Conservation (phyloP, 768 basidiomycete species). For the Mycena olivaceomarginata region DNA sequence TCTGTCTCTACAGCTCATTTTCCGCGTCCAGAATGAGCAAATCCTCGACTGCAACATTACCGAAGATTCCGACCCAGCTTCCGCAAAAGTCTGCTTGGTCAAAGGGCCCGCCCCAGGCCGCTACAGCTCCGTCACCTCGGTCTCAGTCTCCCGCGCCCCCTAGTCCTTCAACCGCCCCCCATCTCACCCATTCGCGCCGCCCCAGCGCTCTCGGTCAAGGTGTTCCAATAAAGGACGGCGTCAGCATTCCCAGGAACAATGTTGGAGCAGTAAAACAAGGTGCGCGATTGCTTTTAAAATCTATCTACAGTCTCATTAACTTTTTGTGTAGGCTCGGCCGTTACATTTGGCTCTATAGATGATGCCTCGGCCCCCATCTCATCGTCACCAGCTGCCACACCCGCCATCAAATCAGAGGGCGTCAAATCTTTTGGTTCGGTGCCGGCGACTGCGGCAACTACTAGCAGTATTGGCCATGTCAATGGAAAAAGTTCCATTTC, state of each 20-base stretch:
- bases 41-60: conserved; percentile 83
- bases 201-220: conserved; percentile 84
- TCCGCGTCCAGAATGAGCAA: conserved; percentile 90
- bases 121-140: conserved; percentile 78
- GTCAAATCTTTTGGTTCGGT: conserved; percentile 92
- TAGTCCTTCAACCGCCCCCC: conserved; percentile 53
- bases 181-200: conserved; percentile 83
- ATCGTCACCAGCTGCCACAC: conserved; percentile 85
- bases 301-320: conserved; percentile 34
- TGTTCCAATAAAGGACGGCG: conserved; percentile 87
- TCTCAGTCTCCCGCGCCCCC: conserved; percentile 84
- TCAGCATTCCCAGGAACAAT: conserved; percentile 81
- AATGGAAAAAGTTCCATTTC: conserved; percentile 79
- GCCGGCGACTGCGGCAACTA: conserved; percentile 72
- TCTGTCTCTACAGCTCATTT: conserved; percentile 38
- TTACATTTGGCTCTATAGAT: conserved; percentile 95
- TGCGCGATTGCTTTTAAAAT: conserved; percentile 54
- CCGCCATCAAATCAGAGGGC: conserved; percentile 78
- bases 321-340: conserved; percentile 70
- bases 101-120: conserved; percentile 87
- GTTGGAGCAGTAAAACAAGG: conserved; percentile 83
- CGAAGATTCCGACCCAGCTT: conserved; percentile 85
- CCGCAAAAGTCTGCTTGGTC: conserved; percentile 93
- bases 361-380: conserved; percentile 86
- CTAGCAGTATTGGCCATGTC: conserved; percentile 65